Evolutionary conservation across 2,329 filamentous ascomycete species (phyloP), one percentile per base, ranked within the genome.

Genomic region (Aureobasidium sp.): DNA sequence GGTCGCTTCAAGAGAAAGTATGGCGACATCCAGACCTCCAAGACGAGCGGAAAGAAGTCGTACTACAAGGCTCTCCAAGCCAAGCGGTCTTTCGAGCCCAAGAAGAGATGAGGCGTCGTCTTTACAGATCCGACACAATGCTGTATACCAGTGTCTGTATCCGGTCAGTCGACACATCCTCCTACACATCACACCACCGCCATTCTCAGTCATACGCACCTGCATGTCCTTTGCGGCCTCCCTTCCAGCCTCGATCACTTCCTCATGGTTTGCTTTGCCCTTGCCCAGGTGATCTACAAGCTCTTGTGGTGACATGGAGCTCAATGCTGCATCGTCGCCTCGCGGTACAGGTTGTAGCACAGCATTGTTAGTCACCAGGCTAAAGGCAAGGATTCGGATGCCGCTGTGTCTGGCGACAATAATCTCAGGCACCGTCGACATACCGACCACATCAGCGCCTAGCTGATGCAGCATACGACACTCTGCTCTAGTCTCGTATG

Each of bases 1-100:
- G 81, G 82, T 64, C 88, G 89, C 68, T 94, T 97, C 78, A 91
- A 89, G 80, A 83, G 81, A 70, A 97, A 96, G 76, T 97, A 96
- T 75, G 82, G 84, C 62, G 87, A 93, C 63, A 90, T 97, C 55
- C 91, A 97, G 73, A 81, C 81, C 56, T 82, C 82, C 65, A 97
- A 96, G 77, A 84, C 83, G 27, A 96, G 90, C 69, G 94, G 94
- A 58, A 95, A 91, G 79, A 97, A 93, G 76, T 86, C 84, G 0
- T 88, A 90, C 70, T 97, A 97, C 80, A 93, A 93, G 72, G 87
- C 87, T 62, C 75, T 96, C 67, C 84, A 89, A 71, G 79, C 79
- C 55, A 82, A 84, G 73, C 77, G 84, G 65, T 78, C 70, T 58
- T 69, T 69, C 61, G 67, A 69, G 27, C 64, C 70, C 66, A 73